Evolutionary conservation across 345 rosid genomes (phyloP), one percentile per base, ranked within the genome.

Genomic region (Hypericum perforatum): DNA sequence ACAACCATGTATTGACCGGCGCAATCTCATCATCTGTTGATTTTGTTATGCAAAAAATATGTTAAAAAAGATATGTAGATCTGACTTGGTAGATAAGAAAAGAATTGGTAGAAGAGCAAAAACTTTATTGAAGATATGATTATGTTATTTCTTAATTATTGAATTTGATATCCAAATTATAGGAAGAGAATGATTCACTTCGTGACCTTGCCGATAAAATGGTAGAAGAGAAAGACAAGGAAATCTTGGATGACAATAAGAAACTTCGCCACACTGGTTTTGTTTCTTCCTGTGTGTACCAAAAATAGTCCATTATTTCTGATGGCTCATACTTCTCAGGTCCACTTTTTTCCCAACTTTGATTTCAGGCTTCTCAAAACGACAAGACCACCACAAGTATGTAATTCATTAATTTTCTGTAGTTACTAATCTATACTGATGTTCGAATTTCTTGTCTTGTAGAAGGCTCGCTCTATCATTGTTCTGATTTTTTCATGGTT

Each of bases 201-300:
- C 85, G 91, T 47, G 90, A 77, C 60, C 86, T 92, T 62, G 94
- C 89, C 64, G 95, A 85, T 83, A 83, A 78, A 76, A 88, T 88
- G 86, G 76, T 85, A 45, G 95, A 73, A 71, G 97, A 83, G 67
- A 92, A 85, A 73, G 97, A 92, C 65, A 77, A 56, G 43, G 97
- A 92, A 73, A 82, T 92, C 45, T 83, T 76, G 59, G 86, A 82
- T 76, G 91, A 80, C 53, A 84, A 70, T 65, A 77, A 69, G 66
- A 80, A 70, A 66, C 91, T 92, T 59, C 86, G 65, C 48, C 76
- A 48, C 61, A 81, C 89, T 65, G 41, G 96, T 88, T 79, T 59
- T 80, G 70, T 32, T 64, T 58, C 55, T 58, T 37, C 56, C 7
- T 53, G 46, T 48, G 22, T 7, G 5, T 8, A 40, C 22, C 9